A percentile compares a stretch with the other conserved stretches of the same genome.
Conservation (phyloP, 2,329 filamentous ascomycete species). For the Hymenoscyphus albidus region DNA sequence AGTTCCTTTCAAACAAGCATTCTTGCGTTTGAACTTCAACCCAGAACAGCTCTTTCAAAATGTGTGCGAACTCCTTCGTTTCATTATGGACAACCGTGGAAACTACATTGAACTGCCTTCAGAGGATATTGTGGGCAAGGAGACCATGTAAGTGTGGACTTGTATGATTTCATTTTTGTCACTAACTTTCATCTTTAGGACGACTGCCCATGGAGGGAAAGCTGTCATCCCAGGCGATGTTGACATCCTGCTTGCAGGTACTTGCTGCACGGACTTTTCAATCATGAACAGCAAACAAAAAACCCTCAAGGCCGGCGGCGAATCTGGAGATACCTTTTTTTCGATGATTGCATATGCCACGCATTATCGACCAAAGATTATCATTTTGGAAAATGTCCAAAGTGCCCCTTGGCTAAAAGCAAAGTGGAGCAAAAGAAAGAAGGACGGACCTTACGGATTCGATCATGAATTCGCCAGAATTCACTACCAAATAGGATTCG, state of each 20-base stretch:
- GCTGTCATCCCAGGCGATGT: constrained; percentile 51
- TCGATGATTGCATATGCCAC: constrained; percentile 56
- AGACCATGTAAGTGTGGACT: constrained; percentile 44
- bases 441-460: constrained; percentile 14
- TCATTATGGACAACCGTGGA: constrained; percentile 29
- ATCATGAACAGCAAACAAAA: constrained; percentile 56
- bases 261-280: constrained; percentile 74
- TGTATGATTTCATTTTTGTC: constrained; percentile 12
- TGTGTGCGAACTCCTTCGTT: constrained; percentile 46
- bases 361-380: constrained; percentile 54
- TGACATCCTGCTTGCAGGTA: constrained; percentile 68
- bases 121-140: not conserved
- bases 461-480: constrained; percentile 31
- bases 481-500: constrained; percentile 51
- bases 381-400: constrained; percentile 70
- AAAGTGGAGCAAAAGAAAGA: constrained; percentile 4
- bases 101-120: constrained; percentile 23
- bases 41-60: constrained; percentile 54
- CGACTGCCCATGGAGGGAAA: constrained; percentile 63
- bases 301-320: constrained; percentile 50
- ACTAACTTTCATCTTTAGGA: constrained; percentile 39
- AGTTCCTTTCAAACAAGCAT: constrained; percentile 59
- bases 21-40: constrained; percentile 57
- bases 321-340: constrained; percentile 63
- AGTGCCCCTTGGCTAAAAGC: constrained; percentile 51